These are phyloP conservation scores for Claviceps sp. DNA, from an alignment of 2,329 filamentous ascomycete species.

Conservation along the genomic window DNA sequence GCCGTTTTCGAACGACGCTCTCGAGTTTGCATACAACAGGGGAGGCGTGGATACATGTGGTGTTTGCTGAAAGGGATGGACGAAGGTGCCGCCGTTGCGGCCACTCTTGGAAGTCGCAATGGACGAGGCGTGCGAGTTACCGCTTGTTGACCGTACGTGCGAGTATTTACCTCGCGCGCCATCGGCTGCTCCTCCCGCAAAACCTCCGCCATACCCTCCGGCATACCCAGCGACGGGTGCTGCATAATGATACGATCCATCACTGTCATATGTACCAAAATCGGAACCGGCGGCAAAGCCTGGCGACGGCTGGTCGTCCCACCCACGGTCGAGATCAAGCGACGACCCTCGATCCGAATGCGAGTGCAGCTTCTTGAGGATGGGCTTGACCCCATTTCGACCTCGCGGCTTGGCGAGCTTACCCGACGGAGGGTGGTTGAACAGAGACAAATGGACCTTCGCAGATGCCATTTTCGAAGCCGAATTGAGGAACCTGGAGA, in stretches of 20 bases:
- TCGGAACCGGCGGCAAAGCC: slow-evolving; percentile 7
- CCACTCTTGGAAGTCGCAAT: slow-evolving; percentile 40
- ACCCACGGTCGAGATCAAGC: slow-evolving; percentile 46
- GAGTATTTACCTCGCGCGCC: slow-evolving; percentile 25
- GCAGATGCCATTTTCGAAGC: slow-evolving; percentile 15
- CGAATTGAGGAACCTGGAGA: too few species aligned
- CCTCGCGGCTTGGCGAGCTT: slow-evolving; percentile 31
- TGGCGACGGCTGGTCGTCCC: slow-evolving; percentile 35
- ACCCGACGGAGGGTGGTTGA: slow-evolving; percentile 9
- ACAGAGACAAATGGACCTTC: slow-evolving; percentile 13
- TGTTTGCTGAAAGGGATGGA: slow-evolving; percentile 53
- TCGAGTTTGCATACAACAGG: slow-evolving; percentile 43
- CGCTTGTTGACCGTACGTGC: slow-evolving; percentile 46
- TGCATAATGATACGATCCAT: slow-evolving; percentile 11
- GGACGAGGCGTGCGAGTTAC: slow-evolving; percentile 39
- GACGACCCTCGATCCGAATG: slow-evolving; percentile 44
- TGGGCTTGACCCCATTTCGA: slow-evolving; percentile 43
- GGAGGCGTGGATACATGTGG: slow-evolving; percentile 48
- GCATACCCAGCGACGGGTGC: background rate
- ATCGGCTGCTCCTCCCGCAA: slow-evolving; percentile 8
- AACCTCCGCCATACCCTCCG: slow-evolving; percentile 33
- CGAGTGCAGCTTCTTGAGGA: slow-evolving; percentile 42
- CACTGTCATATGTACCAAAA: slow-evolving; percentile 16
- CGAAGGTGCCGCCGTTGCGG: slow-evolving; percentile 35
- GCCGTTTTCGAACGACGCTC: slow-evolving; percentile 34